A percentile compares a stretch with the other conserved stretches of the same genome.
phyloP scores from a whole-genome alignment of 2,329 filamentous ascomycete species.

The Trichoderma sp. region DNA sequence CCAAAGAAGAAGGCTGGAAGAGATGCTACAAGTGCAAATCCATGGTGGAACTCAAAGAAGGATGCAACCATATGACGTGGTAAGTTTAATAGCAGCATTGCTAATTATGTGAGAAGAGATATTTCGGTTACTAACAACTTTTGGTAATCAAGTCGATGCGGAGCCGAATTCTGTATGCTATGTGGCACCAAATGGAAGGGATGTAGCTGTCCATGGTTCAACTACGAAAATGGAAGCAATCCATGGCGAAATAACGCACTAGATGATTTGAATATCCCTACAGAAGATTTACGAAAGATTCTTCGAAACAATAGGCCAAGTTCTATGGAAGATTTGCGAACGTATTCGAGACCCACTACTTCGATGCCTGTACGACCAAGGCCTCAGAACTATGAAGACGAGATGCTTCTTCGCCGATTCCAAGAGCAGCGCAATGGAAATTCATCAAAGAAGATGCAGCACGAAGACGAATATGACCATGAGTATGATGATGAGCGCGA shows the following conservation, averaged over 20 bases:
- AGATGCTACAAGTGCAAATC: slow-evolving; percentile 72
- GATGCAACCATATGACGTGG: slow-evolving; percentile 89
- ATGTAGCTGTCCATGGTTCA: slow-evolving; percentile 82
- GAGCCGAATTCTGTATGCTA: slow-evolving; percentile 83
- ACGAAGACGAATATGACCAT: slow-evolving; percentile 32
- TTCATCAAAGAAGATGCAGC: slow-evolving; percentile 41
- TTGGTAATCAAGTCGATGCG: slow-evolving; percentile 62
- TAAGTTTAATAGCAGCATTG: slow-evolving; percentile 43
- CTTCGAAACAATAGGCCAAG: slow-evolving; percentile 17
- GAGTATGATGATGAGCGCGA: background rate
- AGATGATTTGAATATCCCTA: slow-evolving; percentile 54
- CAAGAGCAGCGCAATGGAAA: slow-evolving; percentile 52
- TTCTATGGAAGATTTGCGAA: slow-evolving; percentile 24
- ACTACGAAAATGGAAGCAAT: slow-evolving; percentile 49
- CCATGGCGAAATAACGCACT: slow-evolving; percentile 29
- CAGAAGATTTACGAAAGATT: slow-evolving; percentile 23
- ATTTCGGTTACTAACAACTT: background rate
- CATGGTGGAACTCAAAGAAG: slow-evolving; percentile 77
- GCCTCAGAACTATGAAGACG: slow-evolving; percentile 48
- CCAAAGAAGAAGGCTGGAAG: slow-evolving; percentile 71
- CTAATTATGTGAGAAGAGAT: slow-evolving; percentile 26
- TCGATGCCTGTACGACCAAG: slow-evolving; percentile 32
- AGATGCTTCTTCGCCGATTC: slow-evolving; percentile 47
- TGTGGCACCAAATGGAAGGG: slow-evolving; percentile 81
- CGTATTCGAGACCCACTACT: slow-evolving; percentile 20